Evolutionary conservation across 495 filamentous ascomycete genomes (phyloP), one percentile per base, ranked within the genome.

Genomic region (Polyplosphaeria fusca): DNA sequence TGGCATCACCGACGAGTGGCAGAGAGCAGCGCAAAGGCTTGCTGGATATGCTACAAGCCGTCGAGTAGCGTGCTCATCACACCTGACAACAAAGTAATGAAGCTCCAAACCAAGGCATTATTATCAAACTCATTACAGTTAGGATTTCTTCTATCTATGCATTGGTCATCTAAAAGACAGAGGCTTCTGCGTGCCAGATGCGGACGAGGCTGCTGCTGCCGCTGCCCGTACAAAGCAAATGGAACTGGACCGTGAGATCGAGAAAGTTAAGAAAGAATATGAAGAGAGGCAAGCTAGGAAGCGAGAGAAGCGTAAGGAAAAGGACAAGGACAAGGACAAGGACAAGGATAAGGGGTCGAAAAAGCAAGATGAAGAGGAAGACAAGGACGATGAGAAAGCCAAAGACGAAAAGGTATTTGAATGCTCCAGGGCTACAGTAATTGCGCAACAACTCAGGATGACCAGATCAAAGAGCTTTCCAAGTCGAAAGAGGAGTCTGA

Each of bases 111-210:
- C 43, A 11, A 13, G 18, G 37, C 44, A 11, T 28, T 26, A 28
- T 47, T 42, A 12, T 26, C 41, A 23, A 47, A 11, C 26, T 62
- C 41, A 60, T 55, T 20, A 4, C 4, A 22, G 20, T n/a, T 67
- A 94, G 88, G 93, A 98, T 69, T 95, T 88, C 76, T 97, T 98
- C 71, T 95, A 94, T 67, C 79, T 92, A 26, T 98, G 93, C 65
- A 79, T 83, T 13, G 75, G 79, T 39, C 93, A 98, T 70, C 77
- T 96, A 9, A 89, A 87, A 67, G 93, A 98, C 67, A 76, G 78
- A 20, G 79, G 85, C 12, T 96, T 95, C 70, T 89, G 86, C 66
- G 82, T 80, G 13, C 86, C 91, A 12, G 86, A 91, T 55, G 77
- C 91, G 41, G 86, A 92, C 63, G 79, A 88, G 52, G 89, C 82